Evolutionary conservation across 805 yeast genomes (phyloP).

Genomic region (Pichia eremophila): DNA sequence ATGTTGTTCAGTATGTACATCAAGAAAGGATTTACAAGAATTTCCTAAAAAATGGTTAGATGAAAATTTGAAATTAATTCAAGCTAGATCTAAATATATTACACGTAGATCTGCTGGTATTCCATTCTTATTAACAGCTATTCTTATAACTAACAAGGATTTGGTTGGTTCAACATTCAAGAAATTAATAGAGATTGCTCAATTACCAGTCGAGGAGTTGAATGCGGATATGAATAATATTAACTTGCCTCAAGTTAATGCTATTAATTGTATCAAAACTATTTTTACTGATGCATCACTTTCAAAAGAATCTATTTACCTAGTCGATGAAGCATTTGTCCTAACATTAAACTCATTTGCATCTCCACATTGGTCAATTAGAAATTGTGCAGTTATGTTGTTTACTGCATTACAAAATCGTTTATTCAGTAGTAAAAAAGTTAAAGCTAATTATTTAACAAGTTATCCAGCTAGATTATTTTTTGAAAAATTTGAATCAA

Average conservation of each 20-base stretch:
- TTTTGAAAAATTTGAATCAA: slow-evolving; percentile 52
- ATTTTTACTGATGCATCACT: slow-evolving; percentile 65
- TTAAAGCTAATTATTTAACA: slow-evolving; percentile 22
- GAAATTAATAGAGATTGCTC: slow-evolving; percentile 45
- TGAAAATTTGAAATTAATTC: slow-evolving; percentile 34
- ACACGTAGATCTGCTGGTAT: slow-evolving; percentile 91
- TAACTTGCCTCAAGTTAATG: slow-evolving; percentile 89
- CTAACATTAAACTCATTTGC: slow-evolving; percentile 56
- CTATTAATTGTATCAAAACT: slow-evolving; percentile 74
- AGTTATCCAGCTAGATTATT: slow-evolving; percentile 44
- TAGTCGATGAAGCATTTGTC: slow-evolving; percentile 48
- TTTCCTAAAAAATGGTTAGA: slow-evolving; percentile 52
- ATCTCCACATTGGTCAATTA: slow-evolving; percentile 69
- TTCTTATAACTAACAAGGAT: slow-evolving; percentile 44
- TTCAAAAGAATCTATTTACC: slow-evolving; percentile 40
- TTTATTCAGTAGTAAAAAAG: slow-evolving; percentile 55
- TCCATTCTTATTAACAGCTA: slow-evolving; percentile 70
- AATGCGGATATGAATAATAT: slow-evolving; percentile 31
- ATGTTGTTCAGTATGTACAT: slow-evolving; percentile 50
- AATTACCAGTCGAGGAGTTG: slow-evolving; percentile 34
- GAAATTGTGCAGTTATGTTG: slow-evolving; percentile 91
- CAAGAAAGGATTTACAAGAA: slow-evolving; percentile 20
- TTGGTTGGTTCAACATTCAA: slow-evolving; percentile 43
- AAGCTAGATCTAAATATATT: slow-evolving; percentile 55
- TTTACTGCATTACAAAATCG: slow-evolving; percentile 78